A percentile compares a stretch with the other conserved stretches of the same genome.
phyloP scores from a whole-genome alignment of 176 grass and related monocot genomes.

The Cymbopogon citratus region DNA sequence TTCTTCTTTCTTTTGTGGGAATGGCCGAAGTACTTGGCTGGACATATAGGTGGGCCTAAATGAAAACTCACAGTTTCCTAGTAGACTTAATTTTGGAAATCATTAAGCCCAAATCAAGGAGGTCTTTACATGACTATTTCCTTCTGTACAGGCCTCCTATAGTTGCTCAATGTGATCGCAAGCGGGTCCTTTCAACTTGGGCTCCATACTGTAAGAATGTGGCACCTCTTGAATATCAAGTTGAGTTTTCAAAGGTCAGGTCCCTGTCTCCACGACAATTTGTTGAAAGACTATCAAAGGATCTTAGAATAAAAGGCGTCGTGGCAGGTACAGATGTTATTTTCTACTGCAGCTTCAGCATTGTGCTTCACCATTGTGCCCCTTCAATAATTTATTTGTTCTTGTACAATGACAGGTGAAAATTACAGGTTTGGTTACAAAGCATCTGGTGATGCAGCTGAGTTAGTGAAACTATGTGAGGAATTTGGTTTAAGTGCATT shows the following conservation, averaged over 20 bases:
- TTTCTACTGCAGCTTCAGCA: conserved; percentile 19
- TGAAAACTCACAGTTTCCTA: background rate
- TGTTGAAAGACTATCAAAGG: conserved; percentile 87
- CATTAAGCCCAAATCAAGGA: conserved; percentile 1
- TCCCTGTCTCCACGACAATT: conserved; percentile 85
- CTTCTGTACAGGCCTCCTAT: conserved; percentile 59
- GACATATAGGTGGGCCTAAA: conserved; percentile 65
- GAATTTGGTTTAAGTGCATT: conserved; percentile 51
- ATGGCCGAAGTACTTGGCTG: conserved; percentile 97
- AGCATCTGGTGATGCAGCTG: conserved; percentile 81
- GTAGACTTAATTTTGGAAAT: background rate
- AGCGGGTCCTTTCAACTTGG: conserved; percentile 83
- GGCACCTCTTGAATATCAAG: conserved; percentile 69
- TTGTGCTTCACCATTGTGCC: background rate
- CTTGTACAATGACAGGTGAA: conserved; percentile 55
- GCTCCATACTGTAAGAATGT: conserved; percentile 57
- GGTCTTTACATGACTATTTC: background rate
- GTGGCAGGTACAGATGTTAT: conserved; percentile 68
- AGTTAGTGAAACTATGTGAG: conserved; percentile 46
- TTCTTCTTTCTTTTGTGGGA: conserved; percentile 96
- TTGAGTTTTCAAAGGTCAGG: conserved; percentile 70
- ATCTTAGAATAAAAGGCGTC: conserved; percentile 88
- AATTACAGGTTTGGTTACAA: conserved; percentile 99
- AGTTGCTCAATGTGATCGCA: conserved; percentile 81
- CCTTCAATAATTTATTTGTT: conserved; percentile 15